Evolutionary conservation across 2,329 filamentous ascomycete species (phyloP), one percentile per base, ranked within the genome.

Genomic region (Juglanconis juglandina): DNA sequence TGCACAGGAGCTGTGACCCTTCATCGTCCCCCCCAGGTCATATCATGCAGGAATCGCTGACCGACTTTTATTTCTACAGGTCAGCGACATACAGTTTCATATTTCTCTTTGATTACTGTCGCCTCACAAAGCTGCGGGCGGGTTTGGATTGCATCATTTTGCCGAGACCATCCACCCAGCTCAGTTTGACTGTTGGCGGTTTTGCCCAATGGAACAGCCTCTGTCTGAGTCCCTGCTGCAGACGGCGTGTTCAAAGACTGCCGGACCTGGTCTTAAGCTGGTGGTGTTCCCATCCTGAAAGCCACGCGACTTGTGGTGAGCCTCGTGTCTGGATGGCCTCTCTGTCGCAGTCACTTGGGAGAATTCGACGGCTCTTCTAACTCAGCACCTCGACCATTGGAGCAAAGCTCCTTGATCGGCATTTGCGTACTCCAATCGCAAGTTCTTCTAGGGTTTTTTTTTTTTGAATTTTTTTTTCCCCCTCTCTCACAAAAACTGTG

Each of bases 31-130:
- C 34, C 33, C 48, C 9, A 35, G 49, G 17, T 46, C 58, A 58
- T 55, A 61, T 61, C 46, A 55, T 63, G 61, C 61, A 63, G 52
- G 47, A 52, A 32, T 47, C 44, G 59, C 62, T 62, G 62, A 63
- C 62, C 62, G 62, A 63, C 59, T 56, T 59, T 62, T 53, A 49
- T 49, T 54, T 17, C 37, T 46, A 56, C 52, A 63, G 62, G 59
- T 61, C 52, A 63, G 59, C 62, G 37, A 53, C 62, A 59, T 62
- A 54, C 13, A 44, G 55, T 61, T 47, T 63, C 59, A 58, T 59
- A 59, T 51, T 50, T 58, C 53, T 51, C 42, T 56, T 63, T 61
- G 59, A 56, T 55, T 53, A n/a, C 52, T 11, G 46, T 58, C 53
- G 56, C 62, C 34, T 58, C 53, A 58, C 55, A 59, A 56, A 59